These are phyloP conservation scores for Oropetium thomaeum DNA, from an alignment of 176 grass and related monocot species.

Conservation along the genomic window DNA sequence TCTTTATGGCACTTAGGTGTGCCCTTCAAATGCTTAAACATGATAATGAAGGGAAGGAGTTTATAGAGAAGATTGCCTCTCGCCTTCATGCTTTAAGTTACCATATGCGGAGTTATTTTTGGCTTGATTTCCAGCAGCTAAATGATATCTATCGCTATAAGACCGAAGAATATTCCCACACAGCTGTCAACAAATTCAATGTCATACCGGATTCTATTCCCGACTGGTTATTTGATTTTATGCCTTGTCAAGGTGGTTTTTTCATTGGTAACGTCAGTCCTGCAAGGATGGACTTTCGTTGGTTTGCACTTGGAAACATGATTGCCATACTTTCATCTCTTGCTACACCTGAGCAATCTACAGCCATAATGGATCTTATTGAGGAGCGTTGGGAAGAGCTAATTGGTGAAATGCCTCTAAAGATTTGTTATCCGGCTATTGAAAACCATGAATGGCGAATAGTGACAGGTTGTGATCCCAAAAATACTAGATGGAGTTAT, in stretches of 20 bases:
- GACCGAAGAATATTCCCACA: conserved; percentile 81
- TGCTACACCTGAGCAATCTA: conserved; percentile 65
- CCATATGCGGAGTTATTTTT: conserved; percentile 85
- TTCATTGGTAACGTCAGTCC: conserved; percentile 82
- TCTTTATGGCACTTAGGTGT: conserved; percentile 77
- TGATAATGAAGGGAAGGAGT: conserved; percentile 69
- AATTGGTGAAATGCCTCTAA: conserved; percentile 75
- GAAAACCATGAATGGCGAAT: conserved; percentile 77
- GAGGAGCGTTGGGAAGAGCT: conserved; percentile 83
- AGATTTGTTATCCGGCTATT: conserved; percentile 71
- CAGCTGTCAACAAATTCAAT: conserved; percentile 82
- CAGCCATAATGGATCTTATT: conserved; percentile 79
- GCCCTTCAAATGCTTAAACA: conserved; percentile 64
- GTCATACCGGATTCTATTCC: conserved; percentile 81
- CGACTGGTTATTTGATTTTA: conserved; percentile 77
- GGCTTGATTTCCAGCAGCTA: conserved; percentile 79
- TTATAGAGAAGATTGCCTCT: conserved; percentile 58
- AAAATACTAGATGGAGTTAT: conserved; percentile 72
- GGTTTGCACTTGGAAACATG: conserved; percentile 76
- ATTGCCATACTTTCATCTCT: conserved; percentile 75
- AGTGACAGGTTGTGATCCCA: conserved; percentile 56
- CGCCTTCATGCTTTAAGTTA: conserved; percentile 81
- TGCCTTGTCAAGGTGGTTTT: conserved; percentile 73
- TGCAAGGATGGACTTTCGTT: conserved; percentile 80
- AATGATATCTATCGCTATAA: conserved; percentile 84